Evolutionary conservation across 75 land plant genomes (phyloP).

Genomic region (Larix kaempferi): DNA sequence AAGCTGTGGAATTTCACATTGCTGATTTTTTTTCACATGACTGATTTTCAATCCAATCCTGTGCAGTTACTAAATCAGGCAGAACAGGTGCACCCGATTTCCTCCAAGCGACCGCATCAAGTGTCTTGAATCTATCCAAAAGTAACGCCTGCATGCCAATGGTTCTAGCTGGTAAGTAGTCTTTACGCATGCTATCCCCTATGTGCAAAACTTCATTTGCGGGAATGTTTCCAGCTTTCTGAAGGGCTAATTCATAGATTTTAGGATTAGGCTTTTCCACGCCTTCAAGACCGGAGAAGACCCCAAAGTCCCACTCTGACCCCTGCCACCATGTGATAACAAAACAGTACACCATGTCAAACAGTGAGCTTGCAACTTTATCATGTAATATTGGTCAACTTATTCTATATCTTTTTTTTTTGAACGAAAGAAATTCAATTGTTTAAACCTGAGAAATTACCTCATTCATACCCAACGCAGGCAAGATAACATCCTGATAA

Average conservation of each 20-base stretch:
- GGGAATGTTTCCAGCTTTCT: conserved; percentile 70
- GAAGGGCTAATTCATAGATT: conserved; percentile 81
- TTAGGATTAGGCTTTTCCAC: conserved; percentile 87
- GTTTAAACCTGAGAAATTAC: conserved; percentile 24
- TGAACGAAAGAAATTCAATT: not conserved
- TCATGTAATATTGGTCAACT: not conserved
- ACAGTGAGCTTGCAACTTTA: too few relatives aligned
- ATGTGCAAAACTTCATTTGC: conserved; percentile 71
- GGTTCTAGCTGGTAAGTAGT: conserved; percentile 67
- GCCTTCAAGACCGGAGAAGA: conserved; percentile 91
- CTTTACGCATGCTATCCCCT: conserved; percentile 89
- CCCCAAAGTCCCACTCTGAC: conserved; percentile 95
- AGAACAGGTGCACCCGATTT: conserved; percentile 71
- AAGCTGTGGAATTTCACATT: too few relatives aligned
- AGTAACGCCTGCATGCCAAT: conserved; percentile 83
- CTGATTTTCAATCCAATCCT: conserved; percentile 23
- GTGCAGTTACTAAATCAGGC: conserved; percentile 60
- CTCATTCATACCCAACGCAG: conserved; percentile 74
- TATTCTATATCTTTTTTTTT: not conserved
- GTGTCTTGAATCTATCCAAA: conserved; percentile 70
- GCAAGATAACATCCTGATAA: conserved; percentile 85
- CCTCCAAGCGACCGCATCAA: conserved; percentile 64
- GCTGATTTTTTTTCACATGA: not conserved
- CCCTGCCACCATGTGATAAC: conserved; percentile 43
- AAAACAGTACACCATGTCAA: not conserved